Evolutionary conservation across 192 early-diverging fungal species (phyloP).

Genomic region (Podochytrium sp.): DNA sequence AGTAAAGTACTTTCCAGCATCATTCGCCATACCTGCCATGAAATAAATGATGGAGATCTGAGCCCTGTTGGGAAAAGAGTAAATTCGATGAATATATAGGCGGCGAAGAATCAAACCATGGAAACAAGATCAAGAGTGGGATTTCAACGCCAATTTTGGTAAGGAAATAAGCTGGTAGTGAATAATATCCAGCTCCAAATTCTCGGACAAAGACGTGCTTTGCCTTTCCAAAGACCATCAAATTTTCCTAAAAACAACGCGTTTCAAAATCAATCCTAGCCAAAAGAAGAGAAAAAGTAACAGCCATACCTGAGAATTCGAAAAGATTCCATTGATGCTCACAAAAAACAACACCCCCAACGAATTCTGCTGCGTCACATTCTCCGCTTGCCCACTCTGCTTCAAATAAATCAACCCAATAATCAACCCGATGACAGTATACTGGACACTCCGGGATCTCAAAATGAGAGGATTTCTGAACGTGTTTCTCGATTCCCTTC

Average conservation of each 20-base stretch:
- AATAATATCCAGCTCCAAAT: slow-evolving; percentile 58
- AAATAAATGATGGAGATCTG: slow-evolving; percentile 55
- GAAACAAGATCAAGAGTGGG: slow-evolving; percentile 54
- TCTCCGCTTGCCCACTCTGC: slow-evolving; percentile 37
- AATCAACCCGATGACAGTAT: slow-evolving; percentile 51
- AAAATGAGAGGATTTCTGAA: slow-evolving; percentile 57
- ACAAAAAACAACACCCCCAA: slow-evolving; percentile 60
- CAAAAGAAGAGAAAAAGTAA: slow-evolving; percentile 32
- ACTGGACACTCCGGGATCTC: slow-evolving; percentile 49
- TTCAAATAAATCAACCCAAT: slow-evolving; percentile 60
- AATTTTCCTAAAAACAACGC: slow-evolving; percentile 12
- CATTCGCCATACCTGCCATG: slow-evolving; percentile 55
- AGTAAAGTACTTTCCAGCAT: slow-evolving; percentile 49
- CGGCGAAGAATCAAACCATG: slow-evolving; percentile 28
- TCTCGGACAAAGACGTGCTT: slow-evolving; percentile 63
- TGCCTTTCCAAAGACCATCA: slow-evolving; percentile 54
- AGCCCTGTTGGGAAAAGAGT: slow-evolving; percentile 11
- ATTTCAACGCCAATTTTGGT: slow-evolving; percentile 61
- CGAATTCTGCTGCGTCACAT: slow-evolving; percentile 53
- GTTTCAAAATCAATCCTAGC: neutral
- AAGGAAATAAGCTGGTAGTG: slow-evolving; percentile 55
- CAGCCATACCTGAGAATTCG: slow-evolving; percentile 38
- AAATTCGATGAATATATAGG: neutral
- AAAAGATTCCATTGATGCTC: slow-evolving; percentile 48
- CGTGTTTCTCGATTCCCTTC: slow-evolving; percentile 46